Conservation (phyloP, 768 basidiomycete species). For the Boletus speciosus region DNA sequence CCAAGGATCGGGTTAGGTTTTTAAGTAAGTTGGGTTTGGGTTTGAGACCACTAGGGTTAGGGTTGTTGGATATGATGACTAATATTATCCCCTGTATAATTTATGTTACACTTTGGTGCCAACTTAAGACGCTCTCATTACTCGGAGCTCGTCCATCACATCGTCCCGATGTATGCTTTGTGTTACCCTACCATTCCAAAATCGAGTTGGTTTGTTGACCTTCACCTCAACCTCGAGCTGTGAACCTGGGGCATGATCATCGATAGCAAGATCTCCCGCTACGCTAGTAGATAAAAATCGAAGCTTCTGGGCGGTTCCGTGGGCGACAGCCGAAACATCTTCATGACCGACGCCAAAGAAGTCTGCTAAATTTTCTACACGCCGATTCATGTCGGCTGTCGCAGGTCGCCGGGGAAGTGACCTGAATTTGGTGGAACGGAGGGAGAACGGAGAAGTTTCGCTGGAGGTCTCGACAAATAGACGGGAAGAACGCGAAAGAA, state of each 20-base stretch:
- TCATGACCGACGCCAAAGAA: conserved; percentile 17
- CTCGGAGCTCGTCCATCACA: conserved; percentile 43
- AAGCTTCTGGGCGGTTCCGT: neutral
- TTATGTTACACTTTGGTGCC: neutral
- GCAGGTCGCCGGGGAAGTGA: neutral
- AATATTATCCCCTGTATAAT: neutral
- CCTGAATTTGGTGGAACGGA: neutral
- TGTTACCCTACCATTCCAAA: conserved; percentile 37
- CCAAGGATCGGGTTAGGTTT: conserved; percentile 33
- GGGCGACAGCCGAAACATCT: neutral
- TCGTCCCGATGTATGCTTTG: conserved; percentile 40
- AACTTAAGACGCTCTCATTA: conserved; percentile 32
- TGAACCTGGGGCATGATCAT: neutral
- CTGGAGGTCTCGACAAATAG: neutral
- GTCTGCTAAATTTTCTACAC: conserved; percentile 11
- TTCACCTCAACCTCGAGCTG: conserved; percentile 37
- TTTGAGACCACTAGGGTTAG: conserved; percentile 18
- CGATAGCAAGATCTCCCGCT: conserved; percentile 5
- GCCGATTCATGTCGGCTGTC: conserved; percentile 8
- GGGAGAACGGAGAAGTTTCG: neutral
- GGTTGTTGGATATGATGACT: conserved; percentile 13
- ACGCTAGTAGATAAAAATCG: neutral
- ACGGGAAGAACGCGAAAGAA: neutral
- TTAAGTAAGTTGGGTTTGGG: conserved; percentile 9
- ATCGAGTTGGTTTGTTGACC: conserved; percentile 34